Evolutionary conservation across 352 stramenopile species (phyloP).

Genomic region (Phytophthora boehmeriae): DNA sequence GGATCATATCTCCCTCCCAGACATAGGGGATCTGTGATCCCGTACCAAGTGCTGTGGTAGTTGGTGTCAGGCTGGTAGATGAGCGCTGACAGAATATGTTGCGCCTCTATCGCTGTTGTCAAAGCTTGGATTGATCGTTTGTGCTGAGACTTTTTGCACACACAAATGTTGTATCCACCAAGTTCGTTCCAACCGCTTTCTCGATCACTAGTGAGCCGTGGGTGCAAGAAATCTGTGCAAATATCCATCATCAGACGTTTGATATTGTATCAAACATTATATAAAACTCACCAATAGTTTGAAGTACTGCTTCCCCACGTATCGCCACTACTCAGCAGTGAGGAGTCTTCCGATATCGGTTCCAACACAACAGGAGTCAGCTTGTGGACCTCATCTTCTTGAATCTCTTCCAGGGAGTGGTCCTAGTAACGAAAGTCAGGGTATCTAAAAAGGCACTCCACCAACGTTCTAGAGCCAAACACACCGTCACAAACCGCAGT

Average conservation of each 20-base stretch:
- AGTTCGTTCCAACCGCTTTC: conserved; percentile 1
- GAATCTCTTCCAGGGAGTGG: conserved; percentile 25
- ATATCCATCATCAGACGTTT: neutral
- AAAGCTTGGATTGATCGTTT: conserved; percentile 16
- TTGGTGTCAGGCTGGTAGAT: conserved; percentile 27
- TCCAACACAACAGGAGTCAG: conserved; percentile 16
- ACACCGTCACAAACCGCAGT: conserved; percentile 26
- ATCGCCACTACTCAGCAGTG: neutral
- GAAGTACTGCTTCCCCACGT: conserved; percentile 15
- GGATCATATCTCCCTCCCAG: conserved; percentile 1
- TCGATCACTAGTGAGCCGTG: conserved; percentile 30
- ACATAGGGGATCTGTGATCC: conserved; percentile 15
- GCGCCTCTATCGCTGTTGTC: conserved; percentile 35
- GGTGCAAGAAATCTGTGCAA: conserved; percentile 25
- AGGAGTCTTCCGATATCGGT: conserved; percentile 5
- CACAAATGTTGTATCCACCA: conserved; percentile 30
- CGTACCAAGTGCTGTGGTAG: conserved; percentile 25
- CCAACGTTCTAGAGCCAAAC: neutral
- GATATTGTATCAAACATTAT: neutral
- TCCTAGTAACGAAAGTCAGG: conserved; percentile 14
- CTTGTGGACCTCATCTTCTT: conserved; percentile 19
- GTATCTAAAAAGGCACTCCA: neutral
- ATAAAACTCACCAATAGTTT: conserved; percentile 23
- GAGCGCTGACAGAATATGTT: conserved; percentile 33
- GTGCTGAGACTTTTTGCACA: conserved; percentile 3